Conservation (phyloP, 2,329 filamentous ascomycete species). For the Ascochyta clinopodiicola region DNA sequence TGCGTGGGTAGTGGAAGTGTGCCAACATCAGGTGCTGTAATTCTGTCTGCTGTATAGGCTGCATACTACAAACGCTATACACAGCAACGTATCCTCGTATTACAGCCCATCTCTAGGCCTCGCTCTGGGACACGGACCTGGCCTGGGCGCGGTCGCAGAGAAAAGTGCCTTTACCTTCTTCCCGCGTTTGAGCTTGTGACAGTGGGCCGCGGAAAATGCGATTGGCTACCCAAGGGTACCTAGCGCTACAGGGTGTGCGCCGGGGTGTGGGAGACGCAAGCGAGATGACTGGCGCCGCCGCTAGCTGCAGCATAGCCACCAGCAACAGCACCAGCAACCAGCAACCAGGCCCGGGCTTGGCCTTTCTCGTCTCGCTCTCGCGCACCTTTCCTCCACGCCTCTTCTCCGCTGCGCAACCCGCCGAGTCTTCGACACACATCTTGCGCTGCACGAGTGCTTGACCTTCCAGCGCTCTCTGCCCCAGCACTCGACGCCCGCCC, state of each 20-base stretch:
- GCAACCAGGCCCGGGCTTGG: background rate
- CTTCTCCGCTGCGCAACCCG: slow-evolving; percentile 18
- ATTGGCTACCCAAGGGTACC: slow-evolving; percentile 7
- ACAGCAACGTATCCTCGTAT: background rate
- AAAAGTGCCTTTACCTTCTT: background rate
- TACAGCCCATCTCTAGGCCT: background rate
- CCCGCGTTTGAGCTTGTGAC: slow-evolving; percentile 20
- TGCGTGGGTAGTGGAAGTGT: too few relatives aligned
- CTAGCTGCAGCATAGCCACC: slow-evolving; percentile 11
- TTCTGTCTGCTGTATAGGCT: too few relatives aligned
- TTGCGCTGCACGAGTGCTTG: slow-evolving; percentile 20
- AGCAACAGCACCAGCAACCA: background rate
- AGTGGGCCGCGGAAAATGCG: background rate
- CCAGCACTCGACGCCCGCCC: slow-evolving; percentile 9
- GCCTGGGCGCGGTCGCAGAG: slow-evolving; percentile 1
- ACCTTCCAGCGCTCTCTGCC: slow-evolving; percentile 4
- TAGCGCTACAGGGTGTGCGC: background rate
- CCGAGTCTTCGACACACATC: slow-evolving; percentile 16
- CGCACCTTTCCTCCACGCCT: slow-evolving; percentile 22
- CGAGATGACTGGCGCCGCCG: slow-evolving; percentile 27
- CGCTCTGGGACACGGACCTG: background rate
- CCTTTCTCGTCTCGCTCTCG: slow-evolving; percentile 3
- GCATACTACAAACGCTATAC: too few relatives aligned
- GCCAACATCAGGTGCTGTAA: too few relatives aligned
- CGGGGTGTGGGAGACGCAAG: slow-evolving; percentile 7